Evolutionary conservation across 1,284 basidiomycete species (phyloP).

Genomic region (Leccinum cinnamomeum): DNA sequence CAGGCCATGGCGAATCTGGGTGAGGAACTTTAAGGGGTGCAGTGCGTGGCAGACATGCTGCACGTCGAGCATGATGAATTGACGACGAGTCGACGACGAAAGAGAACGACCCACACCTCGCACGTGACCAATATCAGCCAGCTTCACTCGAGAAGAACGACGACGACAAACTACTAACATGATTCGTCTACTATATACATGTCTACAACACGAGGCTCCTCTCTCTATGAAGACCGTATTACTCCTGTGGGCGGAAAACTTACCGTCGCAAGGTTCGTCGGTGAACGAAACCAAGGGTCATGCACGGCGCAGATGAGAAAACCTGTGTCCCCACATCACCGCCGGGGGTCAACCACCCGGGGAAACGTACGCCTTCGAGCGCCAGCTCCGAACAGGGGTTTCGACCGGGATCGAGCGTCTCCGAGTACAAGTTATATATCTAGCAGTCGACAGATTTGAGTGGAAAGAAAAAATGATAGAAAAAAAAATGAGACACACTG

Average conservation of each 20-base stretch:
- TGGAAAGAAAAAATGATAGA: no score
- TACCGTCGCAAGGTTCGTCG: constrained; percentile 20
- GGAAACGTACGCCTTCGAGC: background rate
- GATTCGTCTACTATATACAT: constrained; percentile 14
- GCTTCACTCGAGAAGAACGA: background rate
- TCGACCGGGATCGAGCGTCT: no score
- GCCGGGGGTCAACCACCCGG: constrained; percentile 9
- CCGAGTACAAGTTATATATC: no score
- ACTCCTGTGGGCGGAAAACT: constrained; percentile 23
- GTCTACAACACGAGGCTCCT: constrained; percentile 24
- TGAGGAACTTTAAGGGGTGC: constrained; percentile 21
- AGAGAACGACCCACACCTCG: constrained; percentile 10
- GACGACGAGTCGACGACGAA: background rate
- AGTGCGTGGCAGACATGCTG: constrained; percentile 36
- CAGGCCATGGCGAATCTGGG: background rate
- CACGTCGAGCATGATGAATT: constrained; percentile 18
- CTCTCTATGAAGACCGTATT: constrained; percentile 32
- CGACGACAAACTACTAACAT: background rate
- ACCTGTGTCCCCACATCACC: constrained; percentile 25
- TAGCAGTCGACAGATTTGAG: no score
- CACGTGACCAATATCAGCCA: constrained; percentile 29
- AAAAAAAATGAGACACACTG: no score
- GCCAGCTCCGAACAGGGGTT: no score
- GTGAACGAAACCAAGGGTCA: constrained; percentile 20
- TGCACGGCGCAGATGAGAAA: constrained; percentile 12